These are phyloP conservation scores for Leccinum truebloodii DNA, from an alignment of 768 basidiomycete species.

Conservation along the genomic window DNA sequence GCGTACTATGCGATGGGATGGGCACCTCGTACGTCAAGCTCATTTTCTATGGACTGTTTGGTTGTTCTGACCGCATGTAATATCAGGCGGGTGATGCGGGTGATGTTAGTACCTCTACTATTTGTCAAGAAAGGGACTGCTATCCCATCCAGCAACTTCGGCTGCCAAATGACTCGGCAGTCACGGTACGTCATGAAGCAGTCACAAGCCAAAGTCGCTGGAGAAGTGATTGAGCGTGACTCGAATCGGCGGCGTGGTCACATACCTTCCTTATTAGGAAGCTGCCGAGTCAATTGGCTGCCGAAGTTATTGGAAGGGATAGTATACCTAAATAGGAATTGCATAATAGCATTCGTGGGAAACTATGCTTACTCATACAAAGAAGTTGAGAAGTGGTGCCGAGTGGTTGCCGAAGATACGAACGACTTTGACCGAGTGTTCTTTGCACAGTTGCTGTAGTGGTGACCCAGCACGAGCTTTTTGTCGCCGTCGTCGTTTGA, in stretches of 20 bases:
- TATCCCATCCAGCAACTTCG: neutral
- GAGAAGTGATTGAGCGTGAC: neutral
- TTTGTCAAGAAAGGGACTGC: slow-evolving; percentile 6
- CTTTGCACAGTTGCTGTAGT: slow-evolving; percentile 19
- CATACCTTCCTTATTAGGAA: neutral
- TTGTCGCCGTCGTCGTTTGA: neutral
- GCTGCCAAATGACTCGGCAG: neutral
- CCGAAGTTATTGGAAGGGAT: neutral
- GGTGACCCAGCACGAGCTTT: neutral
- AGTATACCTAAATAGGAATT: slow-evolving; percentile 22
- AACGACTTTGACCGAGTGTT: slow-evolving; percentile 16
- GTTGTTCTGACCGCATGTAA: slow-evolving; percentile 1
- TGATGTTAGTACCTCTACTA: neutral
- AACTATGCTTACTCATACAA: slow-evolving; percentile 26
- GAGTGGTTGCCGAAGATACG: slow-evolving; percentile 31
- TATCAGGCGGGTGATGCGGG: slow-evolving; percentile 22
- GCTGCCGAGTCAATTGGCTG: neutral
- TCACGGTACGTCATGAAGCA: neutral
- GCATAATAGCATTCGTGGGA: slow-evolving; percentile 19
- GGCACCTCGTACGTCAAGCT: slow-evolving; percentile 44
- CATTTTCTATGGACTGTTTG: neutral
- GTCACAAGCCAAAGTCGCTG: neutral
- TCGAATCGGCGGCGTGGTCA: neutral
- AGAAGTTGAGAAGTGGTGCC: slow-evolving; percentile 15
- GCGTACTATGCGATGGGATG: slow-evolving; percentile 79